phyloP scores from a whole-genome alignment of 495 filamentous ascomycete genomes.

The Xylaria acuta region DNA sequence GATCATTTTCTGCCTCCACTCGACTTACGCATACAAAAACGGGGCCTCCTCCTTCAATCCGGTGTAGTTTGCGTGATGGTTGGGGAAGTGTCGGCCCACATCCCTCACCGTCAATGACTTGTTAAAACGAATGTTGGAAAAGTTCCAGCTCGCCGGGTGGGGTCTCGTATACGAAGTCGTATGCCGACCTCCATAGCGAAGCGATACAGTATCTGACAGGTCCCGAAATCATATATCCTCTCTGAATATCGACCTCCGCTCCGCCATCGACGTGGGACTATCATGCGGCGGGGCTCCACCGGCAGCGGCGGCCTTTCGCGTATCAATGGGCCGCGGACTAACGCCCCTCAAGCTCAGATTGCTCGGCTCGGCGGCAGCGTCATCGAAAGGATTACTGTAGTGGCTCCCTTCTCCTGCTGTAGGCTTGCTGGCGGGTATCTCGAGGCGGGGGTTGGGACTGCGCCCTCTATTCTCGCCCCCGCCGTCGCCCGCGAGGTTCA shows the following conservation, averaged over 20 bases:
- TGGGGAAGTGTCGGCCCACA: not conserved
- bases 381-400: conserved; percentile 60
- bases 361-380: conserved; percentile 60
- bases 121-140: not conserved
- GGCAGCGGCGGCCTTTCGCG: conserved; percentile 31
- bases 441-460: conserved; percentile 52
- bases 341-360: conserved; percentile 62
- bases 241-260: conserved; percentile 58
- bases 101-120: not conserved
- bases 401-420: conserved; percentile 35
- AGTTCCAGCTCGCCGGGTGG: not conserved
- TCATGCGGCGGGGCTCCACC: conserved; percentile 39
- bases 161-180: not conserved
- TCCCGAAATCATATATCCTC: conserved; percentile 49
- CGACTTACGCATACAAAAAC: not conserved
- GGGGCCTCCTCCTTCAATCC: not conserved
- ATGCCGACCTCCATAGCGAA: not conserved
- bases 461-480: conserved; percentile 47
- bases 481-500: conserved; percentile 31
- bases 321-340: conserved; percentile 61
- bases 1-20: not conserved
- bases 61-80: not conserved
- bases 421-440: conserved; percentile 9
- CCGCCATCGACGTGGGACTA: conserved; percentile 45
- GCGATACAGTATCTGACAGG: not conserved